These are phyloP conservation scores for Euphrasia confusa DNA, from an alignment of 257 asterid species.

Conservation along the genomic window DNA sequence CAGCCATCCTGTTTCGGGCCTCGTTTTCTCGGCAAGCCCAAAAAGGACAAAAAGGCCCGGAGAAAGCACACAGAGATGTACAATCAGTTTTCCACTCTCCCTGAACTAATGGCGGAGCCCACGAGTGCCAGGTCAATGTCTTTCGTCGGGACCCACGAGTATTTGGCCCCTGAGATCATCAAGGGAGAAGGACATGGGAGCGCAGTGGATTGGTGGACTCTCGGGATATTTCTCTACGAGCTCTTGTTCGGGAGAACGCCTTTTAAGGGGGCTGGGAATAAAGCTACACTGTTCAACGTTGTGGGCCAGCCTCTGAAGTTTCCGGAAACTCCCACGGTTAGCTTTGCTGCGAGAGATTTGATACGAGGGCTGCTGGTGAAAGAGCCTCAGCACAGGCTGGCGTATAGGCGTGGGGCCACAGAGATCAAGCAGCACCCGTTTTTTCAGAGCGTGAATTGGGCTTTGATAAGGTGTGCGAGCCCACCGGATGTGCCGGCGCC, in stretches of 20 bases:
- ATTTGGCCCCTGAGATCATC: conserved; percentile 54
- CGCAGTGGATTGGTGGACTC: conserved; percentile 65
- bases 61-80: conserved; percentile 30
- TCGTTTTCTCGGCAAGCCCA: conserved; percentile 37
- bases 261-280: conserved; percentile 49
- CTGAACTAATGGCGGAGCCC: conserved; percentile 59
- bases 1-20: conserved; percentile 53
- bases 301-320: conserved; percentile 55
- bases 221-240: conserved; percentile 50
- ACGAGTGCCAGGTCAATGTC: conserved; percentile 58
- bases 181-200: conserved; percentile 64
- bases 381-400: conserved; percentile 61
- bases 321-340: conserved; percentile 46
- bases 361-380: conserved; percentile 55
- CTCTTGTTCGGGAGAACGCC: conserved; percentile 53
- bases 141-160: conserved; percentile 55
- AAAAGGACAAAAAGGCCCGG: conserved; percentile 39
- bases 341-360: conserved; percentile 55
- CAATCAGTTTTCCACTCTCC: conserved; percentile 39
- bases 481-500: conserved; percentile 51
- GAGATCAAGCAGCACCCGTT: conserved; percentile 63
- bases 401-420: conserved; percentile 56
- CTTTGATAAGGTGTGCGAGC: conserved; percentile 50
- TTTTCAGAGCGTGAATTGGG: conserved; percentile 65
- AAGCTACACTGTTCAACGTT: conserved; percentile 51